Percentiles rank a stretch among this genome's conserved stretches.
Conservation (phyloP, 2,329 filamentous ascomycete species). For the Leptographium flavum region DNA sequence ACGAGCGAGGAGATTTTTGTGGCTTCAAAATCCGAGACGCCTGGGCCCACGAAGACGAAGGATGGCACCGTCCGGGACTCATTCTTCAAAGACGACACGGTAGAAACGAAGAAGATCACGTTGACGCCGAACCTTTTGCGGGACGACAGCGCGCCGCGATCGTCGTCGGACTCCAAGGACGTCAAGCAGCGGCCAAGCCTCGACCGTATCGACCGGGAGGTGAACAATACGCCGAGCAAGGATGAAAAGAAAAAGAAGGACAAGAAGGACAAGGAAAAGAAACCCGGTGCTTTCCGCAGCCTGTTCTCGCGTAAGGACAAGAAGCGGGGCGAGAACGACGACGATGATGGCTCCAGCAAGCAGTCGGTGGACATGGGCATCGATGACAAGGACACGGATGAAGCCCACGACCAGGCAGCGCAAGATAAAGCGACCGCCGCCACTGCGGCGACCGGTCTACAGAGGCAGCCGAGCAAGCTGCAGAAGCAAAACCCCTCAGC, state of each 20-base stretch:
- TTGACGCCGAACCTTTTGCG: constrained; percentile 84
- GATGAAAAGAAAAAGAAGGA: constrained; percentile 67
- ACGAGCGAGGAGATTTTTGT: constrained; percentile 57
- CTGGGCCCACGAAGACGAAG: constrained; percentile 47
- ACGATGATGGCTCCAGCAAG: constrained; percentile 38
- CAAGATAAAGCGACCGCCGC: constrained; percentile 24
- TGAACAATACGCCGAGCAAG: constrained; percentile 27
- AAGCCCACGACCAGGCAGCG: constrained; percentile 29
- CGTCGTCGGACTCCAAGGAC: constrained; percentile 42
- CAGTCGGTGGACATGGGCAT: constrained; percentile 1
- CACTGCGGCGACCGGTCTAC: constrained; percentile 36
- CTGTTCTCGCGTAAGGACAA: constrained; percentile 50
- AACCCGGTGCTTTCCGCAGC: constrained; percentile 40
- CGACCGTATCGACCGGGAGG: constrained; percentile 56
- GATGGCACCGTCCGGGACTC: constrained; percentile 86
- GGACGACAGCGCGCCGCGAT: constrained; percentile 50
- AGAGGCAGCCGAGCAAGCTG: constrained; percentile 51
- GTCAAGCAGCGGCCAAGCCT: constrained; percentile 50
- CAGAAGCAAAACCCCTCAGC: constrained; percentile 15
- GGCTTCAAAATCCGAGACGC: constrained; percentile 27
- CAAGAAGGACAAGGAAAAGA: constrained; percentile 56
- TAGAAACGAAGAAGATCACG: constrained; percentile 94
- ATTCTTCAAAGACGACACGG: constrained; percentile 91
- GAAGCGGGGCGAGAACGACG: constrained; percentile 40
- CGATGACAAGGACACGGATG: constrained; percentile 15